Conservation (phyloP, 345 rosid species). For the Heritiera fomes region DNA sequence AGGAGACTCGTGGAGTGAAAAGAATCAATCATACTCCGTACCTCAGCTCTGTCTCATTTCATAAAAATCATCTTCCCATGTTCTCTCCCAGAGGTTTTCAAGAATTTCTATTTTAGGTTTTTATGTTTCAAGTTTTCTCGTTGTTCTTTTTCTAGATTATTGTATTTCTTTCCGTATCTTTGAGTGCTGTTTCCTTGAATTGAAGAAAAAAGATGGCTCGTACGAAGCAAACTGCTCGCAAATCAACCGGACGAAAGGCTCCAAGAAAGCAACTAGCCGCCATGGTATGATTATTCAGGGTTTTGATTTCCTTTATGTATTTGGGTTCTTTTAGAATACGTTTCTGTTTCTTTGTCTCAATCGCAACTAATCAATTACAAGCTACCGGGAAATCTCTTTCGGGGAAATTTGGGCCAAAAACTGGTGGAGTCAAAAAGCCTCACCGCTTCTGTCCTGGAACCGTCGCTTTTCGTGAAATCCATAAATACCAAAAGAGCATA, state of each 20-base stretch:
- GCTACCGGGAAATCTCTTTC: conserved; percentile 31
- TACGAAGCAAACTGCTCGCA: conserved; percentile 47
- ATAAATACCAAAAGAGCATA: conserved; percentile 67
- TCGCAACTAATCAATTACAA: conserved; percentile 23
- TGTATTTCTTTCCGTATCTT: not conserved
- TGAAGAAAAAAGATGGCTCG: conserved; percentile 19
- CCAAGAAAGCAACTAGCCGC: conserved; percentile 72
- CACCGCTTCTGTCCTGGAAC: conserved; percentile 75
- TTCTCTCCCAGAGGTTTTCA: no score
- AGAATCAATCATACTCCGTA: no score
- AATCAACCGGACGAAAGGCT: conserved; percentile 69
- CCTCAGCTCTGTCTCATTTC: no score
- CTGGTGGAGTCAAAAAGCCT: conserved; percentile 75
- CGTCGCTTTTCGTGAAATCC: conserved; percentile 70
- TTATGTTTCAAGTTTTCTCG: no score
- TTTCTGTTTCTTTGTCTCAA: not conserved
- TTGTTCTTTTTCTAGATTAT: not conserved
- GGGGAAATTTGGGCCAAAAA: conserved; percentile 69
- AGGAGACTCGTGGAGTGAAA: no score
- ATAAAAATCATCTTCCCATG: no score
- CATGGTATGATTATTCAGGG: conserved; percentile 35
- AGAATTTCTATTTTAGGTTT: no score
- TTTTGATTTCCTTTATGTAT: not conserved
- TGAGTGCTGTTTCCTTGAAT: not conserved
- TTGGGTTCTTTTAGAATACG: not conserved